Evolutionary conservation across 768 basidiomycete genomes (phyloP).

Genomic region (Hirschioporus abietinus): DNA sequence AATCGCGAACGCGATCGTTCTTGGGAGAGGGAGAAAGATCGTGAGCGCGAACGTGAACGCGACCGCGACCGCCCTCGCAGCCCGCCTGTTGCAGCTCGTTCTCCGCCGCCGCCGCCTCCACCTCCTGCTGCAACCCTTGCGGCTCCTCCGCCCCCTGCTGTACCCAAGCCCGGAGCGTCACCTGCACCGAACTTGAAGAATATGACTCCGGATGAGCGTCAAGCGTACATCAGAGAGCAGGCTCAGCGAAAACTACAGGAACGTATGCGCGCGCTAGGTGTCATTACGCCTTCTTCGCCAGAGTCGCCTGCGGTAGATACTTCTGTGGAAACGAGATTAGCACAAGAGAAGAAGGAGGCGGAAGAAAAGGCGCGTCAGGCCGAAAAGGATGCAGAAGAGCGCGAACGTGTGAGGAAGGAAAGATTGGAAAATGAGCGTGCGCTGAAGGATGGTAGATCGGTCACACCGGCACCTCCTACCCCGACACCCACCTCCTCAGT

Average conservation of each 20-base stretch:
- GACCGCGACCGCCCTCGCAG: conserved; percentile 26
- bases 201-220: conserved; percentile 83
- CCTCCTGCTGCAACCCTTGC: conserved; percentile 32
- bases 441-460: conserved; percentile 39
- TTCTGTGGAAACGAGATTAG: conserved; percentile 78
- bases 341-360: conserved; percentile 84
- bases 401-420: conserved; percentile 67
- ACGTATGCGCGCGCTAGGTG: conserved; percentile 80
- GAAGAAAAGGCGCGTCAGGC: conserved; percentile 78
- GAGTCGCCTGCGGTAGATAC: conserved; percentile 50
- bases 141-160: conserved; percentile 43
- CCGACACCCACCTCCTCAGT: conserved; percentile 21
- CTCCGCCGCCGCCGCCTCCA: conserved; percentile 45
- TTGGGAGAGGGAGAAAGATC: conserved; percentile 15
- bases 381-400: conserved; percentile 75
- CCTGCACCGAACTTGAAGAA: conserved; percentile 58
- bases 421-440: conserved; percentile 73
- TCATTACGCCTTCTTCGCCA: conserved; percentile 26
- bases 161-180: conserved; percentile 49
- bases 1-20: conserved; percentile 27
- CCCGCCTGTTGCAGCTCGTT: conserved; percentile 34
- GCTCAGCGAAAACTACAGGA: conserved; percentile 80
- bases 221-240: conserved; percentile 70
- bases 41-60: conserved; percentile 23
- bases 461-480: conserved; percentile 29